Evolutionary conservation across 495 filamentous ascomycete species (phyloP), one percentile per base, ranked within the genome.

Genomic region (Penicillium maclennaniae): DNA sequence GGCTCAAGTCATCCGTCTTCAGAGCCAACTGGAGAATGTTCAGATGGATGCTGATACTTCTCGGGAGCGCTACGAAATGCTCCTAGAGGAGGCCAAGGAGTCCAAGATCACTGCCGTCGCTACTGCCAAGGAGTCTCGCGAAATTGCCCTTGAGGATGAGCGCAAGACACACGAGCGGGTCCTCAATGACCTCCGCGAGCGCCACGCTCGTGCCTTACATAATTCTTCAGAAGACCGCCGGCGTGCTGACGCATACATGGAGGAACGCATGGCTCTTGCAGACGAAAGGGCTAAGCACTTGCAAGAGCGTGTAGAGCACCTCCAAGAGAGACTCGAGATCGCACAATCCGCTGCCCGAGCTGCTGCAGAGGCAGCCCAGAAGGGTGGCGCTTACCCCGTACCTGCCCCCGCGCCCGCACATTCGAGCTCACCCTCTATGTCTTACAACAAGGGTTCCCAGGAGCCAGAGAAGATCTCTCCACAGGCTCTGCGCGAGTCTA

Each of bases 401-500:
- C 59, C 70, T 9, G 47, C 61, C 20, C 43, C 45, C 5, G 40
- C 43, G 3, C 55, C 66, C 19, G 49, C 69, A 21, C 72, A 74
- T 38, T 63, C 69, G 27, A 65, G 70, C 27, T 76, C 75, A 38
- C 73, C 73, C 23, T 77, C 73, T 4, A 68, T 77, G 59, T 67
- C 73, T 9, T 69, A 66, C 59, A 65, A 48, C 49, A 62, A 72
- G 61, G 69, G 60, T 44, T 77, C 84, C 40, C 75, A 81, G 19
- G 68, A 83, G 20, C 88, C 89, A 0, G 88, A 93, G 62, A 93
- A 88, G 76, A 88, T 95, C 47, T 95, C 91, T 14, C 89, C 91
- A 6, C 91, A 96, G 68, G 93, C 93, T 10, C 81, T 98, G 34
- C 87, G 93, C 21, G 95, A 98, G 69, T 95, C 92, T 7, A 95